phyloP scores from a whole-genome alignment of 306 rosid species.

The Ziziphus jujuba region DNA sequence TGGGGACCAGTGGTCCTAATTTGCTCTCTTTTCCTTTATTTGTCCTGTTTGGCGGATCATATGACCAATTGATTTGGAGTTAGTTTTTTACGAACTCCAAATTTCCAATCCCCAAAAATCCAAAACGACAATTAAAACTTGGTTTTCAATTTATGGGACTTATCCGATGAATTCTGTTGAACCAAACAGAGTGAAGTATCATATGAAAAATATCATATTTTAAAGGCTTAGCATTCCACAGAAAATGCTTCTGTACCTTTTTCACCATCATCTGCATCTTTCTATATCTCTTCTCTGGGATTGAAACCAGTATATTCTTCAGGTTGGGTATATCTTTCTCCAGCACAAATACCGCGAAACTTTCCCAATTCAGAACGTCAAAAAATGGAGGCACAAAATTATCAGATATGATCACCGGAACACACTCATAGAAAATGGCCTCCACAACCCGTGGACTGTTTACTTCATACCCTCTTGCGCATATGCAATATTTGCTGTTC shows the following conservation, averaged over 20 bases:
- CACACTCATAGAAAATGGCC: slow-evolving; percentile 72
- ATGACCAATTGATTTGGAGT: no score
- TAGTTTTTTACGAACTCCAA: no score
- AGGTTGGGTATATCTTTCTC: slow-evolving; percentile 75
- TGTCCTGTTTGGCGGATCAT: no score
- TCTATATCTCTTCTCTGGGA: slow-evolving; percentile 62
- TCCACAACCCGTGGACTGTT: slow-evolving; percentile 94
- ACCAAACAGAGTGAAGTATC: slow-evolving; percentile 91
- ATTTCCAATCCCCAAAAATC: no score
- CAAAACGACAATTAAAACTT: no score
- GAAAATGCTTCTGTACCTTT: slow-evolving; percentile 79
- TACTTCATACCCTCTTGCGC: slow-evolving; percentile 92
- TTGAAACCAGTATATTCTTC: slow-evolving; percentile 71
- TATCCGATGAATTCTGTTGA: slow-evolving; percentile 54
- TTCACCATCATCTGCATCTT: slow-evolving; percentile 79
- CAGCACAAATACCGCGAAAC: slow-evolving; percentile 76
- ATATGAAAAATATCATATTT: slow-evolving; percentile 90
- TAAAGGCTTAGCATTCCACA: slow-evolving; percentile 81
- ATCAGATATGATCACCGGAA: slow-evolving; percentile 93
- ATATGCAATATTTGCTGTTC: slow-evolving; percentile 89
- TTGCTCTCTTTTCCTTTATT: no score
- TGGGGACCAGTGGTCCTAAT: no score
- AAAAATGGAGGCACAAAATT: slow-evolving; percentile 90
- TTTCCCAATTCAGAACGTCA: slow-evolving; percentile 81
- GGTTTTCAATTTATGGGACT: slow-evolving; percentile 1